A percentile compares a stretch with the other conserved stretches of the same genome.
phyloP scores from a whole-genome alignment of 1,139 yeast species.

The Taphrina confusa region DNA sequence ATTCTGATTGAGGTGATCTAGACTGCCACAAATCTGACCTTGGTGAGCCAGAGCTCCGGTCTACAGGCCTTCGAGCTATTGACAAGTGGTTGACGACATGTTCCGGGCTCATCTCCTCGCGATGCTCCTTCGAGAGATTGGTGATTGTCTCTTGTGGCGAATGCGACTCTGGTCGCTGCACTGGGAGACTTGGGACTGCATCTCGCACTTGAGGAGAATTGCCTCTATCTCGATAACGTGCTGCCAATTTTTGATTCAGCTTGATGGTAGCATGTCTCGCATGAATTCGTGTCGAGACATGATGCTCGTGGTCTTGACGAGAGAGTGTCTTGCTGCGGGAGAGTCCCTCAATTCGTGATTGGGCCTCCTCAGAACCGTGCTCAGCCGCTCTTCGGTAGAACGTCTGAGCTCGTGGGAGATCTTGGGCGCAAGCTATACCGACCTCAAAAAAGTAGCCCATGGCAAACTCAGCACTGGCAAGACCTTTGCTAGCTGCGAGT shows the following conservation, averaged over 20 bases:
- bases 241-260: slow-evolving; percentile 11
- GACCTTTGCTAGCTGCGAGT: slow-evolving; percentile 46
- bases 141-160: no score
- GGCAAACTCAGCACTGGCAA: slow-evolving; percentile 49
- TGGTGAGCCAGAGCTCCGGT: background rate
- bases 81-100: background rate
- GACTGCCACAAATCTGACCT: no score
- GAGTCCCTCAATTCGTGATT: slow-evolving; percentile 19
- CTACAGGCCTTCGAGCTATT: background rate
- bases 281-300: slow-evolving; percentile 10
- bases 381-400: slow-evolving; percentile 63
- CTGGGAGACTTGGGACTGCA: no score
- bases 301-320: slow-evolving; percentile 20
- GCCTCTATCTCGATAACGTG: background rate
- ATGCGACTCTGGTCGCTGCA: no score
- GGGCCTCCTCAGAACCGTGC: slow-evolving; percentile 28
- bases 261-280: slow-evolving; percentile 30
- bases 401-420: slow-evolving; percentile 53
- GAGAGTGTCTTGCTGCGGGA: slow-evolving; percentile 17
- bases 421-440: slow-evolving; percentile 59
- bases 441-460: slow-evolving; percentile 50
- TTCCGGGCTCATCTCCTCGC: no score
- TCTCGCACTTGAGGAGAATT: no score
- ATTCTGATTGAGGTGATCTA: no score
- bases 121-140: no score